phyloP scores from a whole-genome alignment of 305 asterid genomes.

The Caryopteris hybrid region DNA sequence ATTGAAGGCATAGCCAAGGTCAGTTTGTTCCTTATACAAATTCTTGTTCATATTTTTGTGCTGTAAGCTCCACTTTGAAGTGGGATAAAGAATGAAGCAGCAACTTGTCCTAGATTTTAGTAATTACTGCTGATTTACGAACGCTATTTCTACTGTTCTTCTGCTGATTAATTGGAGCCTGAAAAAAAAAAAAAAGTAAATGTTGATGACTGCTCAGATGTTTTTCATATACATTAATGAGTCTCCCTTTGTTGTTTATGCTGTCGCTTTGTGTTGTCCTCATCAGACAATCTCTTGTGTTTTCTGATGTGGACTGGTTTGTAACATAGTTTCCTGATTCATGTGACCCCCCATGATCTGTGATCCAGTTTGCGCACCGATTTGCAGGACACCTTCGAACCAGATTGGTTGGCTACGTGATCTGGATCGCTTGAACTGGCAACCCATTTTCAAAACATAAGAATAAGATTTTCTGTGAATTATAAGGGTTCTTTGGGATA shows the following conservation, averaged over 20 bases:
- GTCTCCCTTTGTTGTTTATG: constrained; percentile 4
- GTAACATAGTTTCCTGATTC: no score
- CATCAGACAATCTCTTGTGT: neutral
- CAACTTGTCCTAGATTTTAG: neutral
- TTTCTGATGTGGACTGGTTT: neutral
- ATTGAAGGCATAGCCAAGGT: constrained; percentile 99
- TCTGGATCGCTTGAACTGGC: no score
- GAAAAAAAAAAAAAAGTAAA: neutral
- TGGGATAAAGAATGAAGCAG: neutral
- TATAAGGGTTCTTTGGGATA: no score
- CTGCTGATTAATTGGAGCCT: neutral
- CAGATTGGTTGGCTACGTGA: no score
- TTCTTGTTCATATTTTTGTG: constrained; percentile 7
- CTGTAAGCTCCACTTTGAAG: constrained; percentile 7
- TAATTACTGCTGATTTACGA: neutral
- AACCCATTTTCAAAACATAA: no score
- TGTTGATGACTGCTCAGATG: neutral
- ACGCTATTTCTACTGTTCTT: neutral
- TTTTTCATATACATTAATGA: neutral
- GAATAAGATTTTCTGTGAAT: no score
- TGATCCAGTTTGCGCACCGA: no score
- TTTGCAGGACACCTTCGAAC: no score
- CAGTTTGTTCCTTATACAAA: constrained; percentile 23
- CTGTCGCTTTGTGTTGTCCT: constrained; percentile 5
- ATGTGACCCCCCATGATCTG: no score